Conservation (phyloP, 169 alveolate species). For the Cryptosporidium ryanae region DNA sequence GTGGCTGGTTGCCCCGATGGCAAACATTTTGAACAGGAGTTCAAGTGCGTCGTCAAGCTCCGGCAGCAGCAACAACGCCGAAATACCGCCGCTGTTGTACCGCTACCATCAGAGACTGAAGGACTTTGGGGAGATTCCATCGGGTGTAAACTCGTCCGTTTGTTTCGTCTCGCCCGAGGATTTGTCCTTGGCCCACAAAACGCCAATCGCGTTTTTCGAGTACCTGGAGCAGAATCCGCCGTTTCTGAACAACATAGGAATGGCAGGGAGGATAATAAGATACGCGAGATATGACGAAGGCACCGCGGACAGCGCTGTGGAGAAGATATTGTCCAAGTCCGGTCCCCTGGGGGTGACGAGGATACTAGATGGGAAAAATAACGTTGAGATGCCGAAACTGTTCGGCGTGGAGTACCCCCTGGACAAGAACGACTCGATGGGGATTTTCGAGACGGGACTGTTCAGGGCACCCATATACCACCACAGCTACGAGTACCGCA, state of each 20-base stretch:
- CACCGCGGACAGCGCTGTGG: constrained; percentile 19
- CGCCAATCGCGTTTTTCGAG: constrained; percentile 85
- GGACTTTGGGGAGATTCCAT: constrained; percentile 70
- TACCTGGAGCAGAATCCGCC: constrained; percentile 87
- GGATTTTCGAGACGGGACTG: constrained; percentile 79
- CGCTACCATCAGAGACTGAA: constrained; percentile 58
- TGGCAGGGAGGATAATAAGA: constrained; percentile 85
- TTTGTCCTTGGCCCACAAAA: constrained; percentile 83
- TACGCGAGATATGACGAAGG: constrained; percentile 77
- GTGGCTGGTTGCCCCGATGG: constrained; percentile 52
- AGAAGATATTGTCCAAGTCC: constrained; percentile 25
- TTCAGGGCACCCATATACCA: constrained; percentile 82
- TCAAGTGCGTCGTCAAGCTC: neutral
- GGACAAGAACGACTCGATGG: constrained; percentile 77
- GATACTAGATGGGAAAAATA: constrained; percentile 31
- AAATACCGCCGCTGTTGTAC: constrained; percentile 53
- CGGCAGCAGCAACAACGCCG: neutral
- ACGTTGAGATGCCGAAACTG: constrained; percentile 5
- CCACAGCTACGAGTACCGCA: constrained; percentile 58
- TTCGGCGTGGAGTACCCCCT: constrained; percentile 69
- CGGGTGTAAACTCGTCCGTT: constrained; percentile 76
- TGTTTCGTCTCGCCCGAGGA: constrained; percentile 82
- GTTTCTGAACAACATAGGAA: constrained; percentile 83
- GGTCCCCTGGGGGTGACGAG: constrained; percentile 44
- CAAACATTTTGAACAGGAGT: neutral